Base-by-base conservation (phyloP, 371 early-diverging fungal species). In the Syncephalis fuscata region DNA sequence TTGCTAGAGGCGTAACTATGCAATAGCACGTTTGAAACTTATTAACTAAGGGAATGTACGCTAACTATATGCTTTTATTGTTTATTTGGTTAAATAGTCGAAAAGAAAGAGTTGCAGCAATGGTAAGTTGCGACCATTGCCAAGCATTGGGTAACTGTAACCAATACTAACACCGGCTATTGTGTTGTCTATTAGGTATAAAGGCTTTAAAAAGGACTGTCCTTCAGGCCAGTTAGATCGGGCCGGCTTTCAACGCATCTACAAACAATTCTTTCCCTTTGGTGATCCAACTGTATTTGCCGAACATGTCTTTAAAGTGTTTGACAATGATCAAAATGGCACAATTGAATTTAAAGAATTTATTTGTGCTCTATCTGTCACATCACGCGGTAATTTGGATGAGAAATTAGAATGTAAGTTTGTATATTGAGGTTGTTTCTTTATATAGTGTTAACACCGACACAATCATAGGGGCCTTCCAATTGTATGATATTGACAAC, bases 221-320 rank as follows among this genome's bases (percentile, higher is more conserved):
- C 94, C 93, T 5, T 63, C 73, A 15, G 93, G 93, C 21, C 68
- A 79, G 57, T 71, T 96, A 27, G 80, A 85, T 66, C 73, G 78
- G 59, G 65, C 75, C 11, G 88, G 88, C 52, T 93, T 96, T 55
- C 81, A 80, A 63, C 81, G 83, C 53, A 89, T 94, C 38, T 96
- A 92, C 68, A 88, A 93, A 63, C 85, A 85, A 56, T 94, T 89
- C 68, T 96, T 93, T 57, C 93, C 96, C 9, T 94, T 96, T 61
- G 94, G 94, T 24, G 92, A 96, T 62, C 74, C 93, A 3, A 73
- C 83, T 45, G 67, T 71, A 24, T 96, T 91, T 65, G 88, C 93
- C 16, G 86, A 89, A 54, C 80, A 85, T 63, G 88, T 86, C 1
- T 91, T 92, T 54, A 71, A 81, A 44, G 79, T 90, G 38, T 92